Evolutionary conservation across 1,284 basidiomycete species (phyloP).

Genomic region (Rhodotorula mucilaginosa): DNA sequence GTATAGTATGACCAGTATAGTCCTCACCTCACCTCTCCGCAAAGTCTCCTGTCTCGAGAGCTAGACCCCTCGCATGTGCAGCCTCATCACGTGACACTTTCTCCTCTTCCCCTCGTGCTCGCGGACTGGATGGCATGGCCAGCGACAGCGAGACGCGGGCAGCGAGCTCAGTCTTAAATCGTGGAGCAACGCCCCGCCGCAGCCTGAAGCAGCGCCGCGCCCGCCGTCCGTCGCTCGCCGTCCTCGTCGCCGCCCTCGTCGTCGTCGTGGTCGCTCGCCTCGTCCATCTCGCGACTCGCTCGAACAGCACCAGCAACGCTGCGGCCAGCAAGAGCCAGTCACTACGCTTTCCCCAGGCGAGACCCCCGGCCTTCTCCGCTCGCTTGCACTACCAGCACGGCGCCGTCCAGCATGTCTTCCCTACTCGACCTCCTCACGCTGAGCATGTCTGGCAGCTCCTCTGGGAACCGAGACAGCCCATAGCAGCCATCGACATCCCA

Average conservation of each 20-base stretch:
- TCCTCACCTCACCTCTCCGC: too few species aligned
- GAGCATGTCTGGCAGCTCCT: too few species aligned
- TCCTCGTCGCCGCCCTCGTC: slow-evolving; percentile 2
- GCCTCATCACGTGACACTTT: too few species aligned
- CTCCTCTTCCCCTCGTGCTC: too few species aligned
- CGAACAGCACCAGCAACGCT: not conserved
- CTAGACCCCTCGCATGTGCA: too few species aligned
- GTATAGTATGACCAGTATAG: too few species aligned
- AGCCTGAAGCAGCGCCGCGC: not conserved
- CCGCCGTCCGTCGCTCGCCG: not conserved
- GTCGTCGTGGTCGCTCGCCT: not conserved
- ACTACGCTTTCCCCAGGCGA: slow-evolving; percentile 1
- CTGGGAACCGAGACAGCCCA: slow-evolving; percentile 2
- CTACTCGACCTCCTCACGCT: not conserved
- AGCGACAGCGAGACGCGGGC: too few species aligned
- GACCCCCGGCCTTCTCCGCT: slow-evolving; percentile 3
- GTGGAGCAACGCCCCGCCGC: not conserved
- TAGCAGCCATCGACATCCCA: slow-evolving; percentile 14
- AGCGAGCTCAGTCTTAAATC: too few species aligned
- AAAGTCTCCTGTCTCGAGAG: too few species aligned
- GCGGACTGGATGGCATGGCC: too few species aligned
- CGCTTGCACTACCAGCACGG: slow-evolving; percentile 10
- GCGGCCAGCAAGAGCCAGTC: not conserved
- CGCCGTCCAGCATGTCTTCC: slow-evolving; percentile 12
- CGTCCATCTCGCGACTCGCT: too few species aligned